Evolutionary conservation across 1,284 basidiomycete species (phyloP).

Genomic region (Moniliophthora roreri): DNA sequence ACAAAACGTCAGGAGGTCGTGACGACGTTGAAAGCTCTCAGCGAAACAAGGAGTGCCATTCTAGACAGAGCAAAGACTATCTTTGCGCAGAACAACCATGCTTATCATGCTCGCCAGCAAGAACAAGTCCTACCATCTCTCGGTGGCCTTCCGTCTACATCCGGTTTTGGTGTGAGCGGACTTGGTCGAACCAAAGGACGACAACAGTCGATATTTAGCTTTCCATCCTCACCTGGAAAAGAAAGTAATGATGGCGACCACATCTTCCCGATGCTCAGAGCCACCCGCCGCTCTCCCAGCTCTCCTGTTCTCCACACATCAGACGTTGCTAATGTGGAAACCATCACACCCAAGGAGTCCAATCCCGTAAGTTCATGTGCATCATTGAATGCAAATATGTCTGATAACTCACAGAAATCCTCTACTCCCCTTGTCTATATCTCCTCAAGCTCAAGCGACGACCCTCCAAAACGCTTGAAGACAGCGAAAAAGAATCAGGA

Average conservation of each 20-base stretch:
- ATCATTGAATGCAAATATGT: conserved; percentile 13
- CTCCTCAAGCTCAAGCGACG: conserved; percentile 27
- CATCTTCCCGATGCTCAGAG: neutral
- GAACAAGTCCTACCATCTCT: neutral
- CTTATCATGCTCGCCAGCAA: conserved; percentile 3
- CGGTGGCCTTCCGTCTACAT: conserved; percentile 1
- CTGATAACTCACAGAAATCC: conserved; percentile 28
- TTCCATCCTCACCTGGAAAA: neutral
- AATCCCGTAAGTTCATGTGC: conserved; percentile 4
- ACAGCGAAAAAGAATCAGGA: neutral
- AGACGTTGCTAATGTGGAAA: conserved; percentile 6
- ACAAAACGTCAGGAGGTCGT: conserved; percentile 38
- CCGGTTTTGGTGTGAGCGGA: conserved; percentile 9
- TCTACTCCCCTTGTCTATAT: conserved; percentile 1
- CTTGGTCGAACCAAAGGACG: conserved; percentile 3
- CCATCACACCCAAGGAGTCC: neutral
- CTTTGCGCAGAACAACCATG: conserved; percentile 25
- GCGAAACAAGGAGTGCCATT: conserved; percentile 52
- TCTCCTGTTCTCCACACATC: conserved; percentile 2
- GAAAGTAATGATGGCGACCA: neutral
- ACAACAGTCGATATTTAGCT: conserved; percentile 7
- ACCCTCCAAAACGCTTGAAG: conserved; percentile 12
- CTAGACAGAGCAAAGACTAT: conserved; percentile 53
- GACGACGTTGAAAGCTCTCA: conserved; percentile 45
- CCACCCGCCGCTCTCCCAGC: neutral